phyloP scores from a whole-genome alignment of 768 basidiomycete genomes.

The Calocera cornea region DNA sequence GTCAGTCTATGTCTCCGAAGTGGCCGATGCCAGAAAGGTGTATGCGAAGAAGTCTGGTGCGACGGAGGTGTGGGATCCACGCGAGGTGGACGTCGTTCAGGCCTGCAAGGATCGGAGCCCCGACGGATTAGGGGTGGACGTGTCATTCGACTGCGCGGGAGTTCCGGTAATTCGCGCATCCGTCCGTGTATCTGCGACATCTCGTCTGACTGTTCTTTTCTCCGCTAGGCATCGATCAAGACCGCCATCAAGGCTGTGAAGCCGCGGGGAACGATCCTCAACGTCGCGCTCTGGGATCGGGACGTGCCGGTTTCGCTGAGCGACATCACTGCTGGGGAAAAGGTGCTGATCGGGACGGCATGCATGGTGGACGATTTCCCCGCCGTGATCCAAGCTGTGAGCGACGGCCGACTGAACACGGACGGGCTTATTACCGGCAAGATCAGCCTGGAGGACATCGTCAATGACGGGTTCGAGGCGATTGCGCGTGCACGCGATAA shows the following conservation, averaged over 20 bases:
- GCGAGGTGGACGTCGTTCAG: constrained; percentile 19
- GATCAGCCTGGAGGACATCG: constrained; percentile 31
- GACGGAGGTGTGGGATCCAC: constrained; percentile 29
- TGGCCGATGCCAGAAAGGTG: constrained; percentile 27
- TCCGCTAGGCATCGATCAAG: constrained; percentile 18
- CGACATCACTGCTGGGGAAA: constrained; percentile 27
- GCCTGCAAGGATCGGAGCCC: constrained; percentile 21
- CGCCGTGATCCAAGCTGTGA: constrained; percentile 30
- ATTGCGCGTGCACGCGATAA: not conserved
- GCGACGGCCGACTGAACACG: constrained; percentile 26
- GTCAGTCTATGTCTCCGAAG: constrained; percentile 32
- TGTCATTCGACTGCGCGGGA: constrained; percentile 38
- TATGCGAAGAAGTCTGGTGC: constrained; percentile 30
- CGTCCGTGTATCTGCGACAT: not conserved
- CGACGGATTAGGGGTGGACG: constrained; percentile 28
- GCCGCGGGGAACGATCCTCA: constrained; percentile 30
- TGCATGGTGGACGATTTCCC: constrained; percentile 31
- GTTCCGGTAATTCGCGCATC: constrained; percentile 22
- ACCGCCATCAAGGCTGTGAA: constrained; percentile 27
- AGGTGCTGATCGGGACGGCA: constrained; percentile 28
- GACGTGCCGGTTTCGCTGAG: constrained; percentile 28
- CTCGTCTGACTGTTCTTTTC: not conserved
- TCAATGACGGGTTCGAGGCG: constrained; percentile 31
- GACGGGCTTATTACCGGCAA: constrained; percentile 33
- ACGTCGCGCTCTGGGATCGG: constrained; percentile 34